These are phyloP conservation scores for Tolypocladium inflatum DNA, from an alignment of 2,329 filamentous ascomycete genomes.

Conservation along the genomic window DNA sequence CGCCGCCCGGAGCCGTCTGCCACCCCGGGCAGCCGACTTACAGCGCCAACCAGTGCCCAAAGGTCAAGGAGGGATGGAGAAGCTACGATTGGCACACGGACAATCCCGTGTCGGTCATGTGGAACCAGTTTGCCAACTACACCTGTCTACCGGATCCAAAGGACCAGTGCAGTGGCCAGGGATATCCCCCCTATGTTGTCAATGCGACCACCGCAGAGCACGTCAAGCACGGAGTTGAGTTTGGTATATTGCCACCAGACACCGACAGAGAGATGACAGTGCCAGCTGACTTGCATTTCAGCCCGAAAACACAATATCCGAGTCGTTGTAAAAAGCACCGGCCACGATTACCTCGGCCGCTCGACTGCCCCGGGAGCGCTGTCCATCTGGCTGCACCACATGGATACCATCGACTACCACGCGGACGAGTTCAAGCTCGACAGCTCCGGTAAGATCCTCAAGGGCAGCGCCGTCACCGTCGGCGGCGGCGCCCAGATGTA, in stretches of 20 bases:
- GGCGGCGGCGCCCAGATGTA: slow-evolving; percentile 43
- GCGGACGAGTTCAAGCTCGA: slow-evolving; percentile 29
- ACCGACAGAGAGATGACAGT: slow-evolving; percentile 1
- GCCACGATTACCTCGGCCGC: slow-evolving; percentile 34
- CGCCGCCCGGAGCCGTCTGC: slow-evolving; percentile 25
- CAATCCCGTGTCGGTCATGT: slow-evolving; percentile 21
- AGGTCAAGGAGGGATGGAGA: slow-evolving; percentile 12
- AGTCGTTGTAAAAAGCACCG: slow-evolving; percentile 29
- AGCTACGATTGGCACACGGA: slow-evolving; percentile 16
- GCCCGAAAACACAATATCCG: slow-evolving; percentile 31
- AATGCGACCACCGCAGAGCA: slow-evolving; percentile 23
- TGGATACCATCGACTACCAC: slow-evolving; percentile 28
- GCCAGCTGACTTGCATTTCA: slow-evolving; percentile 4
- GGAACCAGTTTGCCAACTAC: slow-evolving; percentile 37
- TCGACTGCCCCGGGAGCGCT: slow-evolving; percentile 40
- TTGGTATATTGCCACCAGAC: slow-evolving; percentile 24
- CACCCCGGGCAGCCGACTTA: slow-evolving; percentile 16
- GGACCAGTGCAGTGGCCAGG: slow-evolving; percentile 20
- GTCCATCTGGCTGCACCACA: slow-evolving; percentile 43
- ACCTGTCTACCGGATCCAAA: slow-evolving; percentile 34
- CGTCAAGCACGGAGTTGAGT: slow-evolving; percentile 27
- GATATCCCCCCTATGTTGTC: slow-evolving; percentile 26
- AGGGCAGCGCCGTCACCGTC: slow-evolving; percentile 39
- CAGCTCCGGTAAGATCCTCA: slow-evolving; percentile 31
- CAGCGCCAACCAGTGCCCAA: slow-evolving; percentile 18